phyloP scores from a whole-genome alignment of 371 early-diverging fungal species.

The Mortierella sp. region DNA sequence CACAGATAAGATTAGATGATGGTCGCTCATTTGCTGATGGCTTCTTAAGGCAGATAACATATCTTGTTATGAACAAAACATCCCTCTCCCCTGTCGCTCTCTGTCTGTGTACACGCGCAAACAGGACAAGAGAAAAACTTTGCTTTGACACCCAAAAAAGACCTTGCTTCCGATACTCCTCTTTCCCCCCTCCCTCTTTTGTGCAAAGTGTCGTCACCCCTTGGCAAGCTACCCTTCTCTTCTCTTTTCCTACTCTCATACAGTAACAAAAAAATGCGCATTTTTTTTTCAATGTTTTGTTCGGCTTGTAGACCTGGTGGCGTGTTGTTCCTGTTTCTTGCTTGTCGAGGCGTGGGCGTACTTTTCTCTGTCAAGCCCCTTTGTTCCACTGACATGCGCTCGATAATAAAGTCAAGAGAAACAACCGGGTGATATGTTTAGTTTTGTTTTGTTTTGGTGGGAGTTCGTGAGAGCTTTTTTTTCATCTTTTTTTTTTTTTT shows the following conservation, averaged over 20 bases:
- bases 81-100: background rate
- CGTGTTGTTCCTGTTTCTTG: background rate
- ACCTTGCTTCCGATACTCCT: background rate
- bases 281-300: background rate
- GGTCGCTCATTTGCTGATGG: conserved; percentile 1
- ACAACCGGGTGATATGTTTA: background rate
- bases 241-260: conserved; percentile 7
- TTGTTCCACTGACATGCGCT: conserved; percentile 6
- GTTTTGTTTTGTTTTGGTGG: background rate
- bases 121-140: background rate
- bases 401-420: background rate
- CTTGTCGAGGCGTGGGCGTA: background rate
- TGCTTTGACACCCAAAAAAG: too few relatives aligned
- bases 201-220: background rate
- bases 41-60: background rate
- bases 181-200: background rate
- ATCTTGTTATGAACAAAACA: background rate
- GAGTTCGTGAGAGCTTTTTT: conserved; percentile 4
- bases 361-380: background rate
- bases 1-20: conserved; percentile 10
- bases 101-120: background rate
- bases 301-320: background rate
- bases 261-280: conserved; percentile 7
- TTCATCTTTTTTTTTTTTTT: background rate
- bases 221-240: background rate